Base-by-base conservation (phyloP, 1,284 basidiomycete species). In the Somion occarium region DNA sequence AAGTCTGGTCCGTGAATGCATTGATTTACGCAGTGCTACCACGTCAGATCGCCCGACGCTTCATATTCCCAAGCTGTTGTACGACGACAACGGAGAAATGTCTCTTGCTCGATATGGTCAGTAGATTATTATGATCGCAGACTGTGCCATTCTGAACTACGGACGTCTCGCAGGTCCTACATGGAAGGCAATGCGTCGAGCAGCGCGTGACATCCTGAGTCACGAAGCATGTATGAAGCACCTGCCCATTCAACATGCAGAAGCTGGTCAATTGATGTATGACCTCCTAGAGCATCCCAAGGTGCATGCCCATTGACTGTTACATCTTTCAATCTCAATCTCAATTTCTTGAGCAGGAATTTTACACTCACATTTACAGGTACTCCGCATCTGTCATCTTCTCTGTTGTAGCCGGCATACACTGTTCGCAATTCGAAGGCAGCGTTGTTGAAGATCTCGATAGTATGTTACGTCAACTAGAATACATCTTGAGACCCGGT, bases 231-330 rank as follows among this genome's bases (percentile, higher is more conserved):
- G 51, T 45, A 41, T 30, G 27, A 20, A 52, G 30, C 59, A 62
- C 52, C 51, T 60, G n/a, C 57, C 56, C n/a, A 60, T 61, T 24
- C 61, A 64, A 53, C 51, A 52, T 2, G 63, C 65, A 3, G 69
- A 70, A 57, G 50, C 48, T n/a, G 43, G 48, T 24, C 52, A 53
- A 39, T 38, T 53, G 34, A 50, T 53, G 52, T 53, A 49, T 27
- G 51, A 49, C 27, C n/a, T 53, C 3, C 24, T 66, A 30, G 53
- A 57, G 9, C 54, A 59, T 39, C 66, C 67, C 2, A 54, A 64
- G 42, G 67, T 67, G 56, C n/a, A 55, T 44, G 23, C 23, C 27
- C 4, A 5, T 39, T 39, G 38, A 15, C 20, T 15, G n/a, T 20
- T 4, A 39, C n/a, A 5, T 15, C 5, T 39, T 3, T 5, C 5